Evolutionary conservation across 148 eudicot genomes (phyloP), one percentile per base, ranked within the genome.

Genomic region (Oxyria digyna): DNA sequence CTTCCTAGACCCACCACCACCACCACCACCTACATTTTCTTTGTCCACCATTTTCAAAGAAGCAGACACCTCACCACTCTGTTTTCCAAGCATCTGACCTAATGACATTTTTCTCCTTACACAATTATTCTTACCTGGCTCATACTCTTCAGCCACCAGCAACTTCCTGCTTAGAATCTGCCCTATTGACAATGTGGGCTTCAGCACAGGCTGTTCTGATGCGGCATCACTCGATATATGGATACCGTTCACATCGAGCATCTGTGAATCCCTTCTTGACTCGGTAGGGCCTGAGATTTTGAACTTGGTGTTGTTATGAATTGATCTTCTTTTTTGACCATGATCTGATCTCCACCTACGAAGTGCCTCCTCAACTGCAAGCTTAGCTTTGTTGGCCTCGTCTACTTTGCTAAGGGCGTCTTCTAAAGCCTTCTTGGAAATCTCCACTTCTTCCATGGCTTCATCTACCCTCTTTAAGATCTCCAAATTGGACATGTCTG

Each of bases 111-210:
- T 84, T 20, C 85, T 55, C 71, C 84, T 88, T 14, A 68, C 74
- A 27, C 74, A 55, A 69, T n/a, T n/a, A n/a, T 55, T 67, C 27
- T 72, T 71, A 20, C 91, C 79, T 26, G 83, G 77, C 71, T 80
- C 89, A 67, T 54, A 91, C 48, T 91, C 96, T 73, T 91, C 93
- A 0, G 93, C 81, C 62, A 95, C 75, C 69, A 91, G 81, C 79
- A 91, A 69, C 82, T 95, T 95, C 73, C 86, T 78, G 81, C 89
- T 95, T 75, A 95, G 81, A 54, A 95, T 95, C 71, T 95, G 97
- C 66, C 99, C 99, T 0, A 91, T 95, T 41, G 99, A 95, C 73
- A 91, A 74, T 0, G 88, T 84, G 4, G 93, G 66, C 73, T 80
- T 87, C 70, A 88, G 74, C 20, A 74, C 84, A 0, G 96, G 89